phyloP scores from a whole-genome alignment of 2,329 filamentous ascomycete species.

The Neonectria hederae region DNA sequence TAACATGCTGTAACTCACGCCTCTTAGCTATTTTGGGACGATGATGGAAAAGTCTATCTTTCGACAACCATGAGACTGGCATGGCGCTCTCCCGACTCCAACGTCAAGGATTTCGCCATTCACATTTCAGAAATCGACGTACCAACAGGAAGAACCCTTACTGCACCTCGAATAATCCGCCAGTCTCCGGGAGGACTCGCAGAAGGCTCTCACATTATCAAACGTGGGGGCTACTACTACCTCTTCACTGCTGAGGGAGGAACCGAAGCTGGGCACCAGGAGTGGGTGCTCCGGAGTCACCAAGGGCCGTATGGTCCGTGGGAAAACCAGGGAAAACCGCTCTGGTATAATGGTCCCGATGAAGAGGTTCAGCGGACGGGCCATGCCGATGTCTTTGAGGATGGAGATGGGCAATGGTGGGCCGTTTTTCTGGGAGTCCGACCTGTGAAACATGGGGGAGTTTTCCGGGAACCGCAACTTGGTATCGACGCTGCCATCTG shows the following conservation, averaged over 20 bases:
- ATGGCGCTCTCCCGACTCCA: slow-evolving; percentile 48
- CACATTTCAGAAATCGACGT: slow-evolving; percentile 57
- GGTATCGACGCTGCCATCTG: slow-evolving; percentile 5
- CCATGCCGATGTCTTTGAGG: slow-evolving; percentile 39
- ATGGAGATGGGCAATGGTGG: slow-evolving; percentile 38
- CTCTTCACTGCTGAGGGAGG: slow-evolving; percentile 40
- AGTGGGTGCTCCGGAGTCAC: slow-evolving; percentile 60
- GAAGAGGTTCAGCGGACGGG: slow-evolving; percentile 57
- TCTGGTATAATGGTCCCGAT: slow-evolving; percentile 52
- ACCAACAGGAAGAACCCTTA: slow-evolving; percentile 52
- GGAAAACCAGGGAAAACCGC: slow-evolving; percentile 49
- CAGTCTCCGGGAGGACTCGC: slow-evolving; percentile 53
- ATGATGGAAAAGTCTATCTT: slow-evolving; percentile 59
- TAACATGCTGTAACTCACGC: slow-evolving; percentile 1
- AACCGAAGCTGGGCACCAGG: slow-evolving; percentile 55
- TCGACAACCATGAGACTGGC: slow-evolving; percentile 52
- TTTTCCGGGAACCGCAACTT: slow-evolving; percentile 35
- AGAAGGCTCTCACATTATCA: slow-evolving; percentile 50
- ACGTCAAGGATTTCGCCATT: slow-evolving; percentile 62
- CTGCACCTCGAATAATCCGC: slow-evolving; percentile 47
- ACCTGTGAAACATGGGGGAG: slow-evolving; percentile 19
- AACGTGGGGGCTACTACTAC: slow-evolving; percentile 38
- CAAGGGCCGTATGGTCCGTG: slow-evolving; percentile 58
- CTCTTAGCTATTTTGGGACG: slow-evolving; percentile 56
- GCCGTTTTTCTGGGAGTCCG: slow-evolving; percentile 36